Percentiles rank a stretch among this genome's conserved stretches.
Evolutionary conservation across 495 filamentous ascomycete species (phyloP).

Genomic region (Neurospora sp.): DNA sequence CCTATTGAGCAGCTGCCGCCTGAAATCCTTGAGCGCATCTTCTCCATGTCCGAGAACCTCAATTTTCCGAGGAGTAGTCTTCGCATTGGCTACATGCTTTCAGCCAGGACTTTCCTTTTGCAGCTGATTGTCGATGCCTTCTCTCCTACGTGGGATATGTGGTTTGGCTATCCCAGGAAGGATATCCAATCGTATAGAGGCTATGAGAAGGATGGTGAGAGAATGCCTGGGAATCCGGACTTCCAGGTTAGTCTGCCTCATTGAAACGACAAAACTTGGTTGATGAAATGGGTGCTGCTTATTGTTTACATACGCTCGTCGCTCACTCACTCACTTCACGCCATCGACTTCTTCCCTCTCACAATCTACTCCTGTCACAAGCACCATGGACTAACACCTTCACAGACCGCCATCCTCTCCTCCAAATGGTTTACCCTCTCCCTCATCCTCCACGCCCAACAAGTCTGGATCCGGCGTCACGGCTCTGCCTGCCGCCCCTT

Average conservation of each 20-base stretch:
- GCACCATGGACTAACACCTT: neutral
- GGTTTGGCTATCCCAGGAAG: conserved; percentile 11
- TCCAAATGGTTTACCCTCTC: conserved; percentile 19
- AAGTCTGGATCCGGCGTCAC: conserved; percentile 15
- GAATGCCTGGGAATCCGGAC: conserved; percentile 16
- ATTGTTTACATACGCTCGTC: neutral
- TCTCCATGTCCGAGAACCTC: conserved; percentile 27
- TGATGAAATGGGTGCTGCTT: neutral
- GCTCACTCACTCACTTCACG: neutral
- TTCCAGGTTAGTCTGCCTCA: conserved; percentile 22
- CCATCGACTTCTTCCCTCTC: neutral
- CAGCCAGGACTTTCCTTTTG: conserved; percentile 13
- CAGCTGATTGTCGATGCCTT: conserved; percentile 25
- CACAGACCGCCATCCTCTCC: conserved; percentile 22
- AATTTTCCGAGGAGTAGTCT: conserved; percentile 26
- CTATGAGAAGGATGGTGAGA: neutral
- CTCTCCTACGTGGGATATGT: conserved; percentile 27
- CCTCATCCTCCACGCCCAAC: conserved; percentile 21
- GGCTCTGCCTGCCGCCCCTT: neutral
- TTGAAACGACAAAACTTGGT: neutral
- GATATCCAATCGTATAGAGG: neutral
- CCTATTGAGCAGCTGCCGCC: conserved; percentile 27
- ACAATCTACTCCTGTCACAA: neutral
- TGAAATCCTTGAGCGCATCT: conserved; percentile 34
- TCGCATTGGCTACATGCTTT: conserved; percentile 25